Base-by-base conservation (phyloP, 1,284 basidiomycete species). In the Ganoderma lucidum region DNA sequence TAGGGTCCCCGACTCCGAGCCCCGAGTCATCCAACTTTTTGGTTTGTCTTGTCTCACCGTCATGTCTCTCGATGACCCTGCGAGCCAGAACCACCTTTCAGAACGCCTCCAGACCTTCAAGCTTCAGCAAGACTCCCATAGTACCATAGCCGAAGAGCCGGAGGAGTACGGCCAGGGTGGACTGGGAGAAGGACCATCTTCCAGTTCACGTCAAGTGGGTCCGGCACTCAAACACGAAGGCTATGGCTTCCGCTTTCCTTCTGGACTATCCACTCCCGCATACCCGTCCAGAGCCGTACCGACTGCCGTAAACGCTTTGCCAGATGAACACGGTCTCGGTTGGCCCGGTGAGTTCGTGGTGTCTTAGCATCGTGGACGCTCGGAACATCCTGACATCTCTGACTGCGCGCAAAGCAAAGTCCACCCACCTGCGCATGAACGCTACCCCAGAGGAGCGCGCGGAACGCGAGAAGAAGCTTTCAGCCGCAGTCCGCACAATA, bases 321-420 rank as follows among this genome's bases (percentile, higher is more conserved):
- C 93, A 56, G 95, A 97, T 81, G 89, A 88, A 58, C 89, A 97
- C 75, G 96, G 96, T 53, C 87, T 98, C 17, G 96, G 96, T 2
- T 98, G 96, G 96, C 96, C 96, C 80, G 96, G 96, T 95, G 75
- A 76, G 86, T 80, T 44, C 28, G 56, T 17, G 63, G 42, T 56
- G 41, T 42, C 63, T 59, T 41, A 41, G 15, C 39, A 9, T 9
- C 12, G n/a, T 32, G 56, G 35, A 19, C 17, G 5, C 35, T 19
- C 15, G 23, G 32, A 6, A 42, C 41, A n/a, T 30, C 9, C 53
- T 39, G 66, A 63, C 61, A 32, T 12, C 28, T 30, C 68, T 65
- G 66, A 66, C 68, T 62, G 67, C 61, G 53, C 59, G 61, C 62
- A 55, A 69, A 96, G 96, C 96, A 73, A 98, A 98, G 82, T 95